Evolutionary conservation across 257 asterid species (phyloP).

Genomic region (Parsonsia alboflavescens): DNA sequence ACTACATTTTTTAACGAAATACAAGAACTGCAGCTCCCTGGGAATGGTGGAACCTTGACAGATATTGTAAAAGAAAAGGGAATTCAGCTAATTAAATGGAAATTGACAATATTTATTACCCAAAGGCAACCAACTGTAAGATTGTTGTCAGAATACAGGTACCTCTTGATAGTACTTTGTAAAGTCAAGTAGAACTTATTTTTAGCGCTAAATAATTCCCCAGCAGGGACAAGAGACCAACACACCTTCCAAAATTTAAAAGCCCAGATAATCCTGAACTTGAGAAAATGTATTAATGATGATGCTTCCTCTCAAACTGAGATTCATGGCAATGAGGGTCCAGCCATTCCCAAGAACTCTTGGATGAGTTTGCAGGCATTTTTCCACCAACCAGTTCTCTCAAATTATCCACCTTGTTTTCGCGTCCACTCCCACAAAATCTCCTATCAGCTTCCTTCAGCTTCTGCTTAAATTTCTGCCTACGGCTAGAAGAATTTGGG

Average conservation of each 20-base stretch:
- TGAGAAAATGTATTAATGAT: conserved; percentile 15
- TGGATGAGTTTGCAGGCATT: conserved; percentile 36
- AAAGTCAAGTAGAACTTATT: conserved; percentile 20
- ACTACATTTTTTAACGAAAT: not conserved
- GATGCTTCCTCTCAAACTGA: conserved; percentile 56
- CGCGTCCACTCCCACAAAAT: conserved; percentile 59
- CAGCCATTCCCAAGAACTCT: conserved; percentile 73
- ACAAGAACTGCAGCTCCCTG: not conserved
- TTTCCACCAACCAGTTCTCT: conserved; percentile 85
- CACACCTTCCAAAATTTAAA: not conserved
- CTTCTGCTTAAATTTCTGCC: conserved; percentile 71
- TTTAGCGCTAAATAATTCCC: not conserved
- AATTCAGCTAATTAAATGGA: not conserved
- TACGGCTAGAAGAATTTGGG: conserved; percentile 44
- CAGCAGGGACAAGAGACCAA: not conserved
- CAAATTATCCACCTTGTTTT: conserved; percentile 69
- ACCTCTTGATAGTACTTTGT: not conserved
- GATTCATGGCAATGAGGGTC: conserved; percentile 95
- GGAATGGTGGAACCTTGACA: not conserved
- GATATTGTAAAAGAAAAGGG: not conserved
- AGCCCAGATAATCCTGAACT: not conserved
- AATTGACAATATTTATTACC: not conserved
- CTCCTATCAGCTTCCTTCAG: conserved; percentile 73
- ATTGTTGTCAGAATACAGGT: conserved; percentile 20
- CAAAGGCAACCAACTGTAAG: conserved; percentile 6